phyloP scores from a whole-genome alignment of 768 basidiomycete species.

The Dentipellis sp. region DNA sequence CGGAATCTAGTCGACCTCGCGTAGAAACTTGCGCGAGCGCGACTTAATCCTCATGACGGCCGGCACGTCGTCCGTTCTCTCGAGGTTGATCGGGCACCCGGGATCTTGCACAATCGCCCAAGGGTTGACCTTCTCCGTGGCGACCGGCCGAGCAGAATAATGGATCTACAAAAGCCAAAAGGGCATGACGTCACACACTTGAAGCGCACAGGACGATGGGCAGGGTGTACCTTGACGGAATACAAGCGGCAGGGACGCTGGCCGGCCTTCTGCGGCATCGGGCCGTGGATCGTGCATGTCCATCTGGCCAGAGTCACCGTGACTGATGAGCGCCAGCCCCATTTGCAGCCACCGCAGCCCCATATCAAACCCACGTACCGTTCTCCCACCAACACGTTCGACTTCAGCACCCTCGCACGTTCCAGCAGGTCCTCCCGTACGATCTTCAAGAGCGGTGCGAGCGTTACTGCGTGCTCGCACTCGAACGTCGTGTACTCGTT shows the following conservation, averaged over 20 bases:
- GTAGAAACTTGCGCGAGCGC: slow-evolving; percentile 21
- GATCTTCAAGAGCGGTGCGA: slow-evolving; percentile 6
- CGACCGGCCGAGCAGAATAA: slow-evolving; percentile 53
- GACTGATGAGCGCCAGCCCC: not conserved
- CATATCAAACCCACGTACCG: not conserved
- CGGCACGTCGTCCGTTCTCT: slow-evolving; percentile 50
- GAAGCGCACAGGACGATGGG: not conserved
- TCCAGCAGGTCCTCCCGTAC: slow-evolving; percentile 2
- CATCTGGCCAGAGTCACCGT: slow-evolving; percentile 32
- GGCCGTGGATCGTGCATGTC: slow-evolving; percentile 50
- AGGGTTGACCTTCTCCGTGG: slow-evolving; percentile 43
- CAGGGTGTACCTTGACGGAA: slow-evolving; percentile 45
- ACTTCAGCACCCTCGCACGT: not conserved
- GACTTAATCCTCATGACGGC: slow-evolving; percentile 67
- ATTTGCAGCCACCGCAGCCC: not conserved
- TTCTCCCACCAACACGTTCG: not conserved
- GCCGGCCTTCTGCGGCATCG: slow-evolving; percentile 24
- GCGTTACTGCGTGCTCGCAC: slow-evolving; percentile 9
- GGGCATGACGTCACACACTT: not conserved
- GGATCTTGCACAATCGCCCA: slow-evolving; percentile 32
- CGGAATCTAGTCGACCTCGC: not conserved
- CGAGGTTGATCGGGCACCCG: slow-evolving; percentile 32
- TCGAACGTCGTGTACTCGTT: slow-evolving; percentile 1
- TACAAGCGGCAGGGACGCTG: slow-evolving; percentile 32
- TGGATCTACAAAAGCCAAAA: slow-evolving; percentile 34